Evolutionary conservation across 2,329 filamentous ascomycete species (phyloP).

Genomic region (Bimuria novae-zelandiae): DNA sequence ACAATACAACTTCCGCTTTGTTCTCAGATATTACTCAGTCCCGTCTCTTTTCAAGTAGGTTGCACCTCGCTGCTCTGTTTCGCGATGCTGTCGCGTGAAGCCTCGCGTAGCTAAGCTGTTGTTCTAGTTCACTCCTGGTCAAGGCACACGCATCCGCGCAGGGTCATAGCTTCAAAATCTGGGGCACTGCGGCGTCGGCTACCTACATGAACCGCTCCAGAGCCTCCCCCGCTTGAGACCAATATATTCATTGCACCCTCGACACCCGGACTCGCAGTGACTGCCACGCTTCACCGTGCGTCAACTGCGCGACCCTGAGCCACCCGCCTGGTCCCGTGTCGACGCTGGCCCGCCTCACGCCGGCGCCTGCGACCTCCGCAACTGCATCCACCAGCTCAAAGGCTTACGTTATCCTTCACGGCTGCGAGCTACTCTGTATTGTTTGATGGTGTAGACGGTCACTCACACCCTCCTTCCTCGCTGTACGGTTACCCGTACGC

Average conservation of each 20-base stretch:
- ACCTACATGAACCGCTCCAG: slow-evolving; percentile 29
- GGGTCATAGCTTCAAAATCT: slow-evolving; percentile 32
- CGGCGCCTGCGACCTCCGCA: slow-evolving; percentile 12
- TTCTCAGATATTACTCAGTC: no score
- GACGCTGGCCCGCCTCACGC: slow-evolving; percentile 7
- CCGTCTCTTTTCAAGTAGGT: no score
- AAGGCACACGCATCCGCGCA: background rate
- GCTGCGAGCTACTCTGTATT: slow-evolving; percentile 21
- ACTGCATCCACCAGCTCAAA: slow-evolving; percentile 13
- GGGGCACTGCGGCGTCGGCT: slow-evolving; percentile 28
- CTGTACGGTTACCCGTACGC: no score
- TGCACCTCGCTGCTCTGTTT: no score
- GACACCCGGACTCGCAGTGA: background rate
- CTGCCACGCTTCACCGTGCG: slow-evolving; percentile 9
- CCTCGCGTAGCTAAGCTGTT: slow-evolving; percentile 3
- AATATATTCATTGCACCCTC: background rate
- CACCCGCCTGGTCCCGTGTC: slow-evolving; percentile 18
- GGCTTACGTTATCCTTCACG: slow-evolving; percentile 10
- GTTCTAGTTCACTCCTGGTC: background rate
- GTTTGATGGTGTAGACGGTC: slow-evolving; percentile 32
- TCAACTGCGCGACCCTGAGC: slow-evolving; percentile 8
- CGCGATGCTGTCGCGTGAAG: no score
- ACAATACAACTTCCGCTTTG: background rate
- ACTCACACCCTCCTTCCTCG: slow-evolving; percentile 18
- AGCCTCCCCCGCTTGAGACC: slow-evolving; percentile 8